Evolutionary conservation across 192 early-diverging fungal species (phyloP), one percentile per base, ranked within the genome.

Genomic region (Coemansia sp.): DNA sequence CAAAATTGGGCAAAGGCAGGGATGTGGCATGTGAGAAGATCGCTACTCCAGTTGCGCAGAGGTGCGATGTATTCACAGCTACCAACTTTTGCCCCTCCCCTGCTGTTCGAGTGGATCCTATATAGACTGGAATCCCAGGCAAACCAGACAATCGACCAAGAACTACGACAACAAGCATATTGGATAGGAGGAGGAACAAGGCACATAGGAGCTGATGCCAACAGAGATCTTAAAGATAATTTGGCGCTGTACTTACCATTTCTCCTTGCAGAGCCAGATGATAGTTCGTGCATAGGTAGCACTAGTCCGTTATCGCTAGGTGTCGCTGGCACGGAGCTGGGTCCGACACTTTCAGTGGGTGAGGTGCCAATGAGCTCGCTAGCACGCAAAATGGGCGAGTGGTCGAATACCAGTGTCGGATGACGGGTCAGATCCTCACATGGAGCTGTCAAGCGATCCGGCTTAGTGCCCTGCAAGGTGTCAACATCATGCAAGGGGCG

Each of bases 341-440:
- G 31, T 9, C 57, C 16, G 15, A 16, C 57, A 7, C 31, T 27
- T 11, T 65, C 66, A 0, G 34, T 7, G 15, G 41, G 52, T 12
- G 33, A 38, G 4, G 61, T 16, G 11, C 36, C 53, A 34, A 79
- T 55, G 6, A 84, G 71, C 55, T 65, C 40, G 38, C 77, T 76
- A 15, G 74, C 33, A 10, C 71, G 60, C 27, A 79, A 47, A 22
- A 79, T 73, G n/a, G 81, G 76, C 29, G 81, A 79, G 55, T 55
- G 67, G 62, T 79, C 77, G 41, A 83, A 83, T 18, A 83, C 68
- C 44, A 83, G 52, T 5, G 81, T 83, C 24, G 76, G 81, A 38
- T 83, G 81, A 34, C 81, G 53, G 4, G 71, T 64, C 49, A 66
- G 22, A 34, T 76, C 75, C 38, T 41, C 66, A 1, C 52, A n/a